Conservation (phyloP, 2,329 filamentous ascomycete species). For the Fusarium solani-melongenae region DNA sequence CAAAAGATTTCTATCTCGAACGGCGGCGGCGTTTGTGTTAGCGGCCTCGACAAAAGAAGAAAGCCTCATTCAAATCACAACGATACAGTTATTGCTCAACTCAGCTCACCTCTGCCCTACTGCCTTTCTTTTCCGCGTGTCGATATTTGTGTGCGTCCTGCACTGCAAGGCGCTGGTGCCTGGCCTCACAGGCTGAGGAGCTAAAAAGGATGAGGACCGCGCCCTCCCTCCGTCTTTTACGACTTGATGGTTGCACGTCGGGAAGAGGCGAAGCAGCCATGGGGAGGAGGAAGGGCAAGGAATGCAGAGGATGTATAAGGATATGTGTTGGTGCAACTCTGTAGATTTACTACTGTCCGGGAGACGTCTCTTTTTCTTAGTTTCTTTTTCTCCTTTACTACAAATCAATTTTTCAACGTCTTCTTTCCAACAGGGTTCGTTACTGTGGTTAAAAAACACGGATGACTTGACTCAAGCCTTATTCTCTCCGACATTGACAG, state of each 20-base stretch:
- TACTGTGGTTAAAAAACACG: neutral
- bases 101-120: neutral
- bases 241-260: neutral
- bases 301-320: conserved; percentile 35
- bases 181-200: conserved; percentile 9
- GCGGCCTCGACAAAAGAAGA: conserved; percentile 32
- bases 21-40: conserved; percentile 35
- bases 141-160: conserved; percentile 3
- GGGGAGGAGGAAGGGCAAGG: conserved; percentile 1
- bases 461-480: neutral
- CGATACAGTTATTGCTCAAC: conserved; percentile 14
- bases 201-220: conserved; percentile 1
- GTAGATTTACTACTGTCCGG: conserved; percentile 41
- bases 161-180: conserved; percentile 4
- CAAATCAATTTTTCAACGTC: conserved; percentile 31
- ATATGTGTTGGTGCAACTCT: conserved; percentile 35
- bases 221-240: neutral
- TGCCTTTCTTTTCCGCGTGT: conserved; percentile 17
- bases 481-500: neutral
- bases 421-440: neutral
- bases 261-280: neutral
- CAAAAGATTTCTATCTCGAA: conserved; percentile 24
- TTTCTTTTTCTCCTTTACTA: conserved; percentile 33
- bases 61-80: conserved; percentile 14
- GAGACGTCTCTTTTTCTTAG: conserved; percentile 37